Percentiles rank a stretch among this genome's conserved stretches.
These are phyloP conservation scores for Tricholoma hemisulphureum DNA, from an alignment of 768 basidiomycete genomes.

Conservation along the genomic window DNA sequence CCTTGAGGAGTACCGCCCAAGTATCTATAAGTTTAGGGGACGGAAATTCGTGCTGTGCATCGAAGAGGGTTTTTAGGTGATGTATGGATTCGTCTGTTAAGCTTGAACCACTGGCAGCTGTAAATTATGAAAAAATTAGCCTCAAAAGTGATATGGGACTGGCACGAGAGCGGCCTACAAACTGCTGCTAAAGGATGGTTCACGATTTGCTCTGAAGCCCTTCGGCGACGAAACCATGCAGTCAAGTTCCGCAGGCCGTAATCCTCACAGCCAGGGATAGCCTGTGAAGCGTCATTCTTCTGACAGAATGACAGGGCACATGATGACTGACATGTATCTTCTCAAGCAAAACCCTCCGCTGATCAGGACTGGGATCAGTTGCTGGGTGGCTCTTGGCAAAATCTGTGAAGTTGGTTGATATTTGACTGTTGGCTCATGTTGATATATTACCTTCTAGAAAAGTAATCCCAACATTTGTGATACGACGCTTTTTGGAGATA, in stretches of 20 bases:
- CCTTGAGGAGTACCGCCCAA: conserved; percentile 31
- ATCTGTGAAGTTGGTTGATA: conserved; percentile 6
- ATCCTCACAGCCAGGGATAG: conserved; percentile 11
- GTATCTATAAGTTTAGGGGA: conserved; percentile 23
- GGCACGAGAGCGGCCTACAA: background rate
- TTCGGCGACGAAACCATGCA: conserved; percentile 15
- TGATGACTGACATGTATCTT: conserved; percentile 12
- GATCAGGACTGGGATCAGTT: conserved; percentile 5
- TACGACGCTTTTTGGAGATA: conserved; percentile 5
- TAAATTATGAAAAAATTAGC: background rate
- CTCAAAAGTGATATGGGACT: background rate
- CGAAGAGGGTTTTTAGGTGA: conserved; percentile 22
- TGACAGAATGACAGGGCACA: background rate
- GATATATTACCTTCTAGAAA: conserved; percentile 23
- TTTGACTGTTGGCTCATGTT: background rate
- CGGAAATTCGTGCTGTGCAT: conserved; percentile 21
- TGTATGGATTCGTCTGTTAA: conserved; percentile 20
- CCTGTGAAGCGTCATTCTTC: conserved; percentile 3
- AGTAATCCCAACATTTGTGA: conserved; percentile 11
- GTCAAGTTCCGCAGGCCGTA: conserved; percentile 2
- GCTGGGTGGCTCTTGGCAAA: conserved; percentile 6
- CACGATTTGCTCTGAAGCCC: background rate
- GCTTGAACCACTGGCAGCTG: conserved; percentile 11
- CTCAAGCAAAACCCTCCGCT: conserved; percentile 11
- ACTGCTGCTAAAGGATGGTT: too few relatives aligned